These are phyloP conservation scores for Erythrobasidium hasegawianum DNA, from an alignment of 1,284 basidiomycete genomes.

Conservation along the genomic window DNA sequence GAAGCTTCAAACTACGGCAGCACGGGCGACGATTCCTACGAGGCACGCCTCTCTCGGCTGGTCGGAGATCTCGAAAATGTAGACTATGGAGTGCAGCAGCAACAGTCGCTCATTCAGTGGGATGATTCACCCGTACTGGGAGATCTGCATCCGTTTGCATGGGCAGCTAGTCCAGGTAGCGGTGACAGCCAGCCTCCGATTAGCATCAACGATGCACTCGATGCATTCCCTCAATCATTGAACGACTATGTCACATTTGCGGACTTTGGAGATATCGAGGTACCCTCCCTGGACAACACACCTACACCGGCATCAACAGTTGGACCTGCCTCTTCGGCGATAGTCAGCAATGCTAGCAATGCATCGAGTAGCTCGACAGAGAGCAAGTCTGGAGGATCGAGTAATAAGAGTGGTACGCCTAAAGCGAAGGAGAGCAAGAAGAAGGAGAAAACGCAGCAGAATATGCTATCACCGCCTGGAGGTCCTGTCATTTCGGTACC, in stretches of 20 bases:
- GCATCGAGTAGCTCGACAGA: constrained; percentile 1
- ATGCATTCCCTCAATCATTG: constrained; percentile 12
- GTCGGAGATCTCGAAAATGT: constrained; percentile 33
- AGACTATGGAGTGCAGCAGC: constrained; percentile 13
- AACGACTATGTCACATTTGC: constrained; percentile 12
- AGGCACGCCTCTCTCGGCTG: constrained; percentile 28
- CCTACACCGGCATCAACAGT: constrained; percentile 16
- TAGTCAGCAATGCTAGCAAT: background rate
- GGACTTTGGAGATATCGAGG: background rate
- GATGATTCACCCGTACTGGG: background rate
- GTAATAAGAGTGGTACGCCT: constrained; percentile 12
- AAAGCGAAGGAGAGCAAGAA: constrained; percentile 4
- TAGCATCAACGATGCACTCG: constrained; percentile 24
- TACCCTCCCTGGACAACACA: constrained; percentile 1
- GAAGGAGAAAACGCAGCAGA: background rate
- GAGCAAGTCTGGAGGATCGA: background rate
- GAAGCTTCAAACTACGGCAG: background rate
- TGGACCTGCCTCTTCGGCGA: constrained; percentile 12
- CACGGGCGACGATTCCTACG: constrained; percentile 28
- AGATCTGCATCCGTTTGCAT: background rate
- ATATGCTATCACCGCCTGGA: background rate
- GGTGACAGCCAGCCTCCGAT: constrained; percentile 3
- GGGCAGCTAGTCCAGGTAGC: background rate
- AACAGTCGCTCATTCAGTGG: background rate
- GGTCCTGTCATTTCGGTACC: constrained; percentile 20